Percentiles rank a stretch among this genome's conserved stretches.
phyloP scores from a whole-genome alignment of 495 filamentous ascomycete genomes.

The Penicillium alfredii region DNA sequence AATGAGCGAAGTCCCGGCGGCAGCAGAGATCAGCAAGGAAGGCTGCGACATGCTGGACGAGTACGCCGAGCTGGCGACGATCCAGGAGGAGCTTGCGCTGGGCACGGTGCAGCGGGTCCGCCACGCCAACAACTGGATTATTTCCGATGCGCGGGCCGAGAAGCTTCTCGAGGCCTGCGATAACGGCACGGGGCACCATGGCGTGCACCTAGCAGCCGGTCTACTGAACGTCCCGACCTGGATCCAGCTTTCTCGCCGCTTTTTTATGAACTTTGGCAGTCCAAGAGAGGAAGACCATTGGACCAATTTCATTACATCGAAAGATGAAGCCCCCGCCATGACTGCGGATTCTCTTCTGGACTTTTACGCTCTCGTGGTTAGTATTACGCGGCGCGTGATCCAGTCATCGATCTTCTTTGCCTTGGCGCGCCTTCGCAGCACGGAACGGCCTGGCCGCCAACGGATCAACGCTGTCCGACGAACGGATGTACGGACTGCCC shows the following conservation, averaged over 20 bases:
- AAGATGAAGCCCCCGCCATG: constrained; percentile 56
- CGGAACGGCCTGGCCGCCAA: constrained; percentile 28
- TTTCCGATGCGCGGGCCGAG: constrained; percentile 35
- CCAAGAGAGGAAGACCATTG: constrained; percentile 57
- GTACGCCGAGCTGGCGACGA: constrained; percentile 55
- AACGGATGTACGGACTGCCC: constrained; percentile 61
- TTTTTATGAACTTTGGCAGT: constrained; percentile 74
- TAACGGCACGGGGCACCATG: constrained; percentile 20
- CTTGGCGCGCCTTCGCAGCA: constrained; percentile 48
- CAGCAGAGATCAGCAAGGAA: constrained; percentile 62
- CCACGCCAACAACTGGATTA: constrained; percentile 51
- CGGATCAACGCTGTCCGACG: constrained; percentile 38
- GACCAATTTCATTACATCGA: constrained; percentile 39
- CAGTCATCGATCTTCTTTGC: constrained; percentile 62
- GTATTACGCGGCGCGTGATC: constrained; percentile 62
- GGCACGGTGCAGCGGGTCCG: constrained; percentile 46
- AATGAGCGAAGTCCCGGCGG: constrained; percentile 56
- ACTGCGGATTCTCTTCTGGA: constrained; percentile 64
- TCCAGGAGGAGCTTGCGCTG: constrained; percentile 53
- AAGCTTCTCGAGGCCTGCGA: constrained; percentile 20
- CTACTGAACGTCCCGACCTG: constrained; percentile 56
- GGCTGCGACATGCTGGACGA: constrained; percentile 61
- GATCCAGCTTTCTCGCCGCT: constrained; percentile 54
- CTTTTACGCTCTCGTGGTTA: constrained; percentile 62
- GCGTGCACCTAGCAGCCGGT: constrained; percentile 43